These are phyloP conservation scores for Globisporangium heterothallicum DNA, from an alignment of 352 stramenopile species.

Conservation along the genomic window DNA sequence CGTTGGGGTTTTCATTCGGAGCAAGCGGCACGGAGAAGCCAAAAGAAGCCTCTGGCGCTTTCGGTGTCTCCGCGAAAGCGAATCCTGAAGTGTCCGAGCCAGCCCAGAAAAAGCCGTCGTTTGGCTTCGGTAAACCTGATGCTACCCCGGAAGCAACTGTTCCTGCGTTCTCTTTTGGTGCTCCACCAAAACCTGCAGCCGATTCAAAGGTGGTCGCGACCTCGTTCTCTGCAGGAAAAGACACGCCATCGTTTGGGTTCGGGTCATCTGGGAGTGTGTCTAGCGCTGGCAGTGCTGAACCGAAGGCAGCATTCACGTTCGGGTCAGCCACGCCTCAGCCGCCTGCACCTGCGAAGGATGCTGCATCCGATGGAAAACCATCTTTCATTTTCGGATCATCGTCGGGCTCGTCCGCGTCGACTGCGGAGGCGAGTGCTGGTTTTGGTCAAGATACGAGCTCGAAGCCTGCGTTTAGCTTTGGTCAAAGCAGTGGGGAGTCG, in stretches of 20 bases:
- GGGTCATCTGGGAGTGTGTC: constrained; percentile 18
- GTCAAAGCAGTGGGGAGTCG: constrained; percentile 1
- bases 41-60: neutral
- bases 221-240: neutral
- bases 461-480: constrained; percentile 13
- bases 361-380: constrained; percentile 15
- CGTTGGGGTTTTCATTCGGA: constrained; percentile 10
- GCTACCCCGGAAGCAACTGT: constrained; percentile 13
- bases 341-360: neutral
- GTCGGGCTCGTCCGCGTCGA: constrained; percentile 12
- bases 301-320: constrained; percentile 22
- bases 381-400: constrained; percentile 41
- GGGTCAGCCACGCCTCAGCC: constrained; percentile 1
- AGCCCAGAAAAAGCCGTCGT: constrained; percentile 12
- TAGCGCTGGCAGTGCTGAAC: constrained; percentile 12
- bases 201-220: neutral
- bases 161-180: constrained; percentile 23
- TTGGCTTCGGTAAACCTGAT: constrained; percentile 18
- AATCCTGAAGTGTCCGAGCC: constrained; percentile 6
- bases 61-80: neutral
- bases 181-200: neutral
- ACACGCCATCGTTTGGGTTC: constrained; percentile 10
- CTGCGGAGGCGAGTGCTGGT: constrained; percentile 17
- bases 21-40: neutral
- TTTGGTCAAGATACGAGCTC: constrained; percentile 22